Evolutionary conservation across 371 early-diverging fungal species (phyloP), one percentile per base, ranked within the genome.

Genomic region (Capniomyces stellatus): DNA sequence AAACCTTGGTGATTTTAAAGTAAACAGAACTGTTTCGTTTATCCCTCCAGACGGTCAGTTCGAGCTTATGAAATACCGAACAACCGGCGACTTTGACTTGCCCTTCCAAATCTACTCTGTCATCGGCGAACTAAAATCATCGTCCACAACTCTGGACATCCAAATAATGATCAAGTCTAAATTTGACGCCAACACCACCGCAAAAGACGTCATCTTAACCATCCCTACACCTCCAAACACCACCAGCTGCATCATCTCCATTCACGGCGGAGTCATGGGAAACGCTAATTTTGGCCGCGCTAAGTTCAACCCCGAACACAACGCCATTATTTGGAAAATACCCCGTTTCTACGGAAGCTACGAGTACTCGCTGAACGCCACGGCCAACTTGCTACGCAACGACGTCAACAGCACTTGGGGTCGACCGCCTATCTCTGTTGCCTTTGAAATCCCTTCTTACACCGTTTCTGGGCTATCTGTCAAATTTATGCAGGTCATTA

Each of bases 31-130:
- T 12, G 94, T 97, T 58, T 86, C 87, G 46, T 97, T 92, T 67
- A 92, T 95, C 56, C 98, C 98, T 43, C 98, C 98, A 3, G 98
- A 97, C 75, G 98, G 98, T 54, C 96, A 93, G 67, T 98, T 98
- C 66, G 98, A 98, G 69, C 73, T 98, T 63, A 98, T 98, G 98
- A 86, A 85, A 46, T 98, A 98, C 72, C 90, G 98, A 15, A 71
- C 94, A 23, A 83, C 71, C 78, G 94, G 28, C 76, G 83, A 66
- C 71, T 71, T 94, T 46, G 94, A 94, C 61, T 90, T 96, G 31
- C 74, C 95, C 43, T 89, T 98, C 59, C 88, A 90, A 85, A 86
- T 89, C 39, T 92, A 93, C 64, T 89, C 92, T 6, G 75, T 91
- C 27, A 87, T 94, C 25, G 88, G 92, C 58, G 63, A 19, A 48